Evolutionary conservation across 768 basidiomycete species (phyloP).

Genomic region (Lactarius tabidus): DNA sequence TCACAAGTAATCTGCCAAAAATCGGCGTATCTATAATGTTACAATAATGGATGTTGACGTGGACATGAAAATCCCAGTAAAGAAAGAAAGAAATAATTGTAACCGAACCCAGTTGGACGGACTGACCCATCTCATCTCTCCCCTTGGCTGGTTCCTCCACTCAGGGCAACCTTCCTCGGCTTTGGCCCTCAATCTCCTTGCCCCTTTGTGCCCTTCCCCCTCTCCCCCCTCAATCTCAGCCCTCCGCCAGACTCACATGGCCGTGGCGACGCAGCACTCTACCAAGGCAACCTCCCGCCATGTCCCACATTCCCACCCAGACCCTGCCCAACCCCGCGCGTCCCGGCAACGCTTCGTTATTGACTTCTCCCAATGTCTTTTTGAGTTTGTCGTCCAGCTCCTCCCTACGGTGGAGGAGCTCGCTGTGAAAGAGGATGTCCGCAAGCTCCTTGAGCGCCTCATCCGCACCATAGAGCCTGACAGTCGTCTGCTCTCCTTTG

Average conservation of each 20-base stretch:
- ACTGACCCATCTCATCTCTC: background rate
- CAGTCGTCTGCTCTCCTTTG: conserved; percentile 87
- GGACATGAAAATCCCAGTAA: background rate
- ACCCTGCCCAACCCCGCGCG: conserved; percentile 28
- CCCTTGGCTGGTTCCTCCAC: background rate
- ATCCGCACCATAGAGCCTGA: conserved; percentile 93
- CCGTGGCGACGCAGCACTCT: conserved; percentile 20
- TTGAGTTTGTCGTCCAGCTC: conserved; percentile 91
- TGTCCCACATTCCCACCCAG: conserved; percentile 14
- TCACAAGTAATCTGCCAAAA: background rate
- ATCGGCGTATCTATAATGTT: background rate
- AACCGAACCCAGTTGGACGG: background rate
- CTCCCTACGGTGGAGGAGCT: conserved; percentile 88
- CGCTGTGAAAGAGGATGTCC: conserved; percentile 92
- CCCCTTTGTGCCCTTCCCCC: background rate
- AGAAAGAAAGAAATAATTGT: background rate
- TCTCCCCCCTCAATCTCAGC: background rate
- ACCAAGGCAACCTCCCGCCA: conserved; percentile 15
- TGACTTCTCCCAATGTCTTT: conserved; percentile 86
- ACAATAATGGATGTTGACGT: background rate
- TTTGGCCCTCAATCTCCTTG: background rate
- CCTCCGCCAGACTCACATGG: conserved; percentile 12
- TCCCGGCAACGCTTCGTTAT: conserved; percentile 62
- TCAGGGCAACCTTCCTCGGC: background rate
- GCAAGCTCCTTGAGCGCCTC: conserved; percentile 91